phyloP scores from a whole-genome alignment of 106 monocot genomes.

The Triglochin maritima region DNA sequence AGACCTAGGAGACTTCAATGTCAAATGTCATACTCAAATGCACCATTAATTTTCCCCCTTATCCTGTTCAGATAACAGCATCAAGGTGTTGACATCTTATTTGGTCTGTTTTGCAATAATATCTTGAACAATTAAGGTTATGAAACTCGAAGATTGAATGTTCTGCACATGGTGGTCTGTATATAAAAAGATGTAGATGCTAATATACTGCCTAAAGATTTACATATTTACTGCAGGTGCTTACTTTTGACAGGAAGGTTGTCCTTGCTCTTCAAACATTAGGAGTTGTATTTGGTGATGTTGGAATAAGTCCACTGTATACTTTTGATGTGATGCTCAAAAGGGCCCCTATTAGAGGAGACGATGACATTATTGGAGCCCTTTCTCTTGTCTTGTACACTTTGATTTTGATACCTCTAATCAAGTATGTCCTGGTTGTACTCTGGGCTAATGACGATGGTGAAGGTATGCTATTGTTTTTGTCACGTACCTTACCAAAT shows the following conservation, averaged over 20 bases:
- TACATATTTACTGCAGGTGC: constrained; percentile 42
- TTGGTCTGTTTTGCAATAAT: too few relatives aligned
- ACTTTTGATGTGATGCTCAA: constrained; percentile 85
- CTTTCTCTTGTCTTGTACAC: constrained; percentile 78
- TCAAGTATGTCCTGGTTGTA: constrained; percentile 71
- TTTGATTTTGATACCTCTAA: constrained; percentile 67
- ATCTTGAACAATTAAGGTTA: too few relatives aligned
- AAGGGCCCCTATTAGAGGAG: constrained; percentile 38
- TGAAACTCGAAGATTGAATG: too few relatives aligned
- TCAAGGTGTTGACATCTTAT: too few relatives aligned
- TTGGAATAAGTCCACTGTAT: constrained; percentile 80
- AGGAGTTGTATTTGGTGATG: constrained; percentile 87
- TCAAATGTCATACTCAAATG: too few relatives aligned
- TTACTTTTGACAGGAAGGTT: constrained; percentile 43
- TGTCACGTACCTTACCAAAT: neutral
- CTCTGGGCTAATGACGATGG: constrained; percentile 79
- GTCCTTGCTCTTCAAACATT: constrained; percentile 68
- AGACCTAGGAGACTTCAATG: too few relatives aligned
- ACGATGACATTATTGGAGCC: constrained; percentile 78
- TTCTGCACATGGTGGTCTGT: too few relatives aligned
- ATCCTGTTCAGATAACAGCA: too few relatives aligned
- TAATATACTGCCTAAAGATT: neutral
- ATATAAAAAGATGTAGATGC: too few relatives aligned
- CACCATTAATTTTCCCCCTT: too few relatives aligned
- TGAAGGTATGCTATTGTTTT: constrained; percentile 45